Conservation (phyloP, 331 rosid species). For the Telfairia occidentalis region DNA sequence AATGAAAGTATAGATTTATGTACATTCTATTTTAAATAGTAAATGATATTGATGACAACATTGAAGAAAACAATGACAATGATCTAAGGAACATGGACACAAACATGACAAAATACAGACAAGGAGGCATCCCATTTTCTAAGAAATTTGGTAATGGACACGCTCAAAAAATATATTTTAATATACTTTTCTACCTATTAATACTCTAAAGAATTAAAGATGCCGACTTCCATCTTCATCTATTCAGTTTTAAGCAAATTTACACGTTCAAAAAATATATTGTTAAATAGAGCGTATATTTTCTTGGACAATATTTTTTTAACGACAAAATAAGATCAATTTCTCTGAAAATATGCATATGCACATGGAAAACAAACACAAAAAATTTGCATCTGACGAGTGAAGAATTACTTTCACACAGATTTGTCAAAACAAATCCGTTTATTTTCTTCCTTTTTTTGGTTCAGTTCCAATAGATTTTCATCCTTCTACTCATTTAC, state of each 20-base stretch:
- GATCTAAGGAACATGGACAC: neutral
- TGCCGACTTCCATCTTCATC: neutral
- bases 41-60: neutral
- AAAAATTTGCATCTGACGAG: neutral
- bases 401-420: neutral
- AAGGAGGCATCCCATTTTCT: neutral
- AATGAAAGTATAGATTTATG: neutral
- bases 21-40: neutral
- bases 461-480: neutral
- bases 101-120: neutral
- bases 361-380: neutral
- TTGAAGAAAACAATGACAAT: neutral
- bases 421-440: neutral
- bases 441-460: neutral
- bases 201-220: neutral
- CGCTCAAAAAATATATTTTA: neutral
- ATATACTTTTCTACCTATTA: neutral
- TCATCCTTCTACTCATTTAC: neutral
- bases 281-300: neutral
- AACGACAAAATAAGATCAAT: neutral
- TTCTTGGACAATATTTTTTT: neutral
- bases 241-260: neutral
- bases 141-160: neutral
- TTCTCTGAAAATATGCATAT: neutral
- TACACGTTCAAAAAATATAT: no score